A percentile compares a stretch with the other conserved stretches of the same genome.
Conservation (phyloP, 2,329 filamentous ascomycete genomes). For the Diplodia sapinea region DNA sequence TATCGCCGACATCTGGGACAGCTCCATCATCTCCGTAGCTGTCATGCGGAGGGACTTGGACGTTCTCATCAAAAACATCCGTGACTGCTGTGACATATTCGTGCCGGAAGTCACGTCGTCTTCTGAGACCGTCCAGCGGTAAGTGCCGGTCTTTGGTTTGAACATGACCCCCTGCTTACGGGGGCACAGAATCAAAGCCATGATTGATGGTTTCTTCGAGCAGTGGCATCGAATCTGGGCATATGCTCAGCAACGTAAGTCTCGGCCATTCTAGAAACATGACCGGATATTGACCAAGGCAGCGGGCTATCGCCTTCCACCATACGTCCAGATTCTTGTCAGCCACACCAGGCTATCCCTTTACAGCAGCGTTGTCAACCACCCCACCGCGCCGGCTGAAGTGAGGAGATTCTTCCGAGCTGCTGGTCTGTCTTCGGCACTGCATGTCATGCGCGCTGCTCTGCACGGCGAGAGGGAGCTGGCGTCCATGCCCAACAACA, state of each 20-base stretch:
- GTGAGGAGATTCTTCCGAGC: conserved; percentile 76
- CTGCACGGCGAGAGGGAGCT: conserved; percentile 73
- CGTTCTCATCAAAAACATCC: conserved; percentile 26
- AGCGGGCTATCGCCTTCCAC: conserved; percentile 61
- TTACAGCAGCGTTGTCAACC: conserved; percentile 76
- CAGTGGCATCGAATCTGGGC: conserved; percentile 68
- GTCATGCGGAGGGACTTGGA: conserved; percentile 68
- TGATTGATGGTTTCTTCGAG: conserved; percentile 70
- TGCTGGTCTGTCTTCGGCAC: conserved; percentile 71
- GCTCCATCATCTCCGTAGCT: conserved; percentile 73
- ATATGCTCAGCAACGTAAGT: conserved; percentile 40
- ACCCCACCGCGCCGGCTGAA: conserved; percentile 71
- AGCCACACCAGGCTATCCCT: conserved; percentile 76
- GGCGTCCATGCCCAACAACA: conserved; percentile 79
- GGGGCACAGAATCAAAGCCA: conserved; percentile 46
- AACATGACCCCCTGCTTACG: not conserved
- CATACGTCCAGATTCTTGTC: conserved; percentile 76
- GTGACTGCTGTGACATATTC: conserved; percentile 14
- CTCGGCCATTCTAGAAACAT: conserved; percentile 58
- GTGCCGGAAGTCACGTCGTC: conserved; percentile 23
- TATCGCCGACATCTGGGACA: conserved; percentile 70
- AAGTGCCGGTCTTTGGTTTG: not conserved
- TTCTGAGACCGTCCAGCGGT: conserved; percentile 27
- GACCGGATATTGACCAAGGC: conserved; percentile 39
- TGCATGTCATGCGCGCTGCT: conserved; percentile 76